These are phyloP conservation scores for Auriscalpium vulgare DNA, from an alignment of 768 basidiomycete species.

Conservation along the genomic window DNA sequence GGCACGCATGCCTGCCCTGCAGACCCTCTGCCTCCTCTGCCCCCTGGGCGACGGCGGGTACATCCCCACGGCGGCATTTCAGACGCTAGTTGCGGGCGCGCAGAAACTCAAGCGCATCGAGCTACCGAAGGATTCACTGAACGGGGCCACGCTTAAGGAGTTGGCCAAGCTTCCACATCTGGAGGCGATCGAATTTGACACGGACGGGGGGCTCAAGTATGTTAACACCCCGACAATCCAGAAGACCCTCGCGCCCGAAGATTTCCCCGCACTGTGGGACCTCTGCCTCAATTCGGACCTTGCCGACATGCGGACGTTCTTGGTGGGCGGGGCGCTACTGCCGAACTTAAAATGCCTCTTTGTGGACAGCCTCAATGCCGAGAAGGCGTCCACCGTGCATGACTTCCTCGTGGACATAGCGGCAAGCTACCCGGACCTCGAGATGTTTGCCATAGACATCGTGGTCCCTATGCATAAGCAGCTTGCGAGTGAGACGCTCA, in stretches of 20 bases:
- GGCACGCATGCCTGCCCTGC: conserved; percentile 13
- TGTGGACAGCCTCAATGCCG: conserved; percentile 4
- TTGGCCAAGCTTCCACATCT: conserved; percentile 10
- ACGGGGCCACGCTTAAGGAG: neutral
- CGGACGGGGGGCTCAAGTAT: neutral
- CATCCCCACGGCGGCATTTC: neutral
- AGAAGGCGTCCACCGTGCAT: conserved; percentile 1
- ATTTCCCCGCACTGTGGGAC: conserved; percentile 10
- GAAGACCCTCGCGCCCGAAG: conserved; percentile 2
- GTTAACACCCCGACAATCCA: neutral
- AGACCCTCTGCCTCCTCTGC: neutral
- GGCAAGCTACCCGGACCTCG: conserved; percentile 8
- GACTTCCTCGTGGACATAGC: conserved; percentile 7
- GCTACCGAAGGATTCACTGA: conserved; percentile 6
- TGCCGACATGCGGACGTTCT: conserved; percentile 9
- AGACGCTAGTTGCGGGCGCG: conserved; percentile 3
- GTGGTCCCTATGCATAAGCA: conserved; percentile 4
- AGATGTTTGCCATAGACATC: conserved; percentile 6
- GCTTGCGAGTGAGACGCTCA: conserved; percentile 1
- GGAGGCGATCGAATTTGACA: conserved; percentile 8
- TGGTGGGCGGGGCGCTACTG: conserved; percentile 8
- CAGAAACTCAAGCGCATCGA: conserved; percentile 3
- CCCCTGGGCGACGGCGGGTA: neutral
- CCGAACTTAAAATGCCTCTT: conserved; percentile 6
- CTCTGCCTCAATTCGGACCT: conserved; percentile 11